Conservation (phyloP, 1,284 basidiomycete genomes). For the Sanghuangporus sanghuang region DNA sequence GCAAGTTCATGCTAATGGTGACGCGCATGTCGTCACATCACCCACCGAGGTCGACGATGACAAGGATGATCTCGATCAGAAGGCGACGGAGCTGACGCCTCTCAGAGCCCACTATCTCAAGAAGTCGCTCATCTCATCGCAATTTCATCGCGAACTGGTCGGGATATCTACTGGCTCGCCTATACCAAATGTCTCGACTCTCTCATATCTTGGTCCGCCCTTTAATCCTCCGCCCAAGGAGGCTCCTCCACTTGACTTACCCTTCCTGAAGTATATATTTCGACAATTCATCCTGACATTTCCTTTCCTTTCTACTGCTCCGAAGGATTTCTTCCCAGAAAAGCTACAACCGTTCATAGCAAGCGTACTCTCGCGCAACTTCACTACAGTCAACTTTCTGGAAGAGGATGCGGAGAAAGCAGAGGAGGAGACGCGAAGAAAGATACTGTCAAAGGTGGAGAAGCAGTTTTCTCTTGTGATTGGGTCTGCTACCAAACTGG, state of each 20-base stretch:
- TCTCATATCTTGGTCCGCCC: conserved; percentile 84
- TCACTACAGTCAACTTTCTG: conserved; percentile 59
- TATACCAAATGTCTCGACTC: conserved; percentile 57
- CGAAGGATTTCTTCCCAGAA: conserved; percentile 83
- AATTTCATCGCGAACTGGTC: conserved; percentile 75
- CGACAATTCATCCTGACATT: conserved; percentile 89
- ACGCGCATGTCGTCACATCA: not conserved
- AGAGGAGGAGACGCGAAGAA: conserved; percentile 52
- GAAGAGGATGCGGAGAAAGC: conserved; percentile 51
- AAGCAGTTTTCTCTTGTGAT: conserved; percentile 80
- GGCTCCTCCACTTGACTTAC: conserved; percentile 64
- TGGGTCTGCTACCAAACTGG: conserved; percentile 75
- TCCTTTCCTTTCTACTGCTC: conserved; percentile 85
- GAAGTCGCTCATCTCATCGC: conserved; percentile 86
- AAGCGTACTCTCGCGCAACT: conserved; percentile 73
- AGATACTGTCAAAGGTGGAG: conserved; percentile 70
- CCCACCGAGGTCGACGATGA: not conserved
- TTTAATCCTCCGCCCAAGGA: conserved; percentile 70
- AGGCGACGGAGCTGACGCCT: conserved; percentile 53
- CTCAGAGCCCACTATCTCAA: conserved; percentile 93
- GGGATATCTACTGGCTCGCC: conserved; percentile 54
- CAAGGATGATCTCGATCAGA: not conserved
- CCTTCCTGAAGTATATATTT: conserved; percentile 85
- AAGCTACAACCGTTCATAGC: conserved; percentile 92
- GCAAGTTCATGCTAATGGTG: not conserved